phyloP scores from a whole-genome alignment of 495 filamentous ascomycete genomes.

The Talaromyces trachyspermus region DNA sequence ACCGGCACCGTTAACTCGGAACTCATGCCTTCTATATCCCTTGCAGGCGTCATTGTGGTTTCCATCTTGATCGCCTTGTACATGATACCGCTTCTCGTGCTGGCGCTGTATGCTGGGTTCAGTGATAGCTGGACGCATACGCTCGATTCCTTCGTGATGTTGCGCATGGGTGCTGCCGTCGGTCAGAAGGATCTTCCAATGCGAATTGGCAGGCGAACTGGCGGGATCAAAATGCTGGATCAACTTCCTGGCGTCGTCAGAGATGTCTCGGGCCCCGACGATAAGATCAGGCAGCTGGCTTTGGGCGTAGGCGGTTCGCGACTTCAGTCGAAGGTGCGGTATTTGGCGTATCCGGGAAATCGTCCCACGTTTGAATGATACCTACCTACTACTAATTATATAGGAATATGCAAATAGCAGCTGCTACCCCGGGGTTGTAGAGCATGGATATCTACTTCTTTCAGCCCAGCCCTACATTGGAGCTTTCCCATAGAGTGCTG shows the following conservation, averaged over 20 bases:
- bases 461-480: too few relatives aligned
- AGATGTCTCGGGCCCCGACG: conserved; percentile 10
- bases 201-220: conserved; percentile 5
- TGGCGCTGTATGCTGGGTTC: conserved; percentile 16
- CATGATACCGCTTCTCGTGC: conserved; percentile 10
- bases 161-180: conserved; percentile 18
- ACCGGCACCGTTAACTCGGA: neutral
- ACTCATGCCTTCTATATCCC: neutral
- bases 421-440: too few relatives aligned
- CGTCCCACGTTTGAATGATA: neutral
- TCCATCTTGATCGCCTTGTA: conserved; percentile 7
- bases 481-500: too few relatives aligned
- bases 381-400: neutral
- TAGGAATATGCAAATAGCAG: neutral
- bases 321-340: neutral
- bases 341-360: conserved; percentile 8
- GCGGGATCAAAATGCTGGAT: conserved; percentile 13
- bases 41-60: conserved; percentile 1
- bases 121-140: conserved; percentile 16
- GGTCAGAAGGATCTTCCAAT: conserved; percentile 15
- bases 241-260: conserved; percentile 14
- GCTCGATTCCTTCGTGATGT: conserved; percentile 24
- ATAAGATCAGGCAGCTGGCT: conserved; percentile 6
- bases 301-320: conserved; percentile 2
- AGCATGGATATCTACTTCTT: too few relatives aligned